A percentile compares a stretch with the other conserved stretches of the same genome.
Conservation (phyloP, 2,329 filamentous ascomycete genomes). For the Neofusicoccum sp. region DNA sequence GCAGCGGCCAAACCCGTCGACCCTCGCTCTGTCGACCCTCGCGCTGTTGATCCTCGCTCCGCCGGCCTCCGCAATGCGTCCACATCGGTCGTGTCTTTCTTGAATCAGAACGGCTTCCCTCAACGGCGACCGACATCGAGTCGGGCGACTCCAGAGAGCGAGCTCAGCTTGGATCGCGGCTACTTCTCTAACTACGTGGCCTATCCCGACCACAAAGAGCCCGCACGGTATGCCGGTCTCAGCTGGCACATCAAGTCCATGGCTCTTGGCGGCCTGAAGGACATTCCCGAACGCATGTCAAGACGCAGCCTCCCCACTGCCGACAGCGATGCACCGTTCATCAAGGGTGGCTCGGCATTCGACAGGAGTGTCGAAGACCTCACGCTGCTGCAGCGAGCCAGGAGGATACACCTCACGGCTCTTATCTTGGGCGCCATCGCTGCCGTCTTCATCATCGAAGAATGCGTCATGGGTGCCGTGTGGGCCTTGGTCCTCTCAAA, state of each 20-base stretch:
- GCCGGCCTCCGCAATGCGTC: neutral
- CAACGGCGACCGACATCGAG: neutral
- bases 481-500: slow-evolving; percentile 11
- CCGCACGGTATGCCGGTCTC: neutral
- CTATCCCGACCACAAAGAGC: neutral
- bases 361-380: slow-evolving; percentile 3
- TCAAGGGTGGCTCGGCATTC: slow-evolving; percentile 2
- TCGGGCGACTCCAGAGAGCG: neutral
- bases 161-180: slow-evolving; percentile 2
- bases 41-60: neutral
- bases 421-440: neutral
- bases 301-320: neutral
- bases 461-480: slow-evolving; percentile 14
- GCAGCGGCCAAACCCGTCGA: neutral
- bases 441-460: slow-evolving; percentile 1
- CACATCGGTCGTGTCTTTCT: slow-evolving; percentile 6
- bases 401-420: neutral
- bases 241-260: neutral
- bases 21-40: neutral
- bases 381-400: neutral
- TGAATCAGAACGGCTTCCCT: slow-evolving; percentile 10
- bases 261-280: neutral
- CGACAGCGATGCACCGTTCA: neutral
- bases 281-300: neutral
- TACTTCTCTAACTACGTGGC: neutral